Evolutionary conservation across 208 protist species (phyloP), one percentile per base, ranked within the genome.

Genomic region (Leptomonas pyrrhocoris): DNA sequence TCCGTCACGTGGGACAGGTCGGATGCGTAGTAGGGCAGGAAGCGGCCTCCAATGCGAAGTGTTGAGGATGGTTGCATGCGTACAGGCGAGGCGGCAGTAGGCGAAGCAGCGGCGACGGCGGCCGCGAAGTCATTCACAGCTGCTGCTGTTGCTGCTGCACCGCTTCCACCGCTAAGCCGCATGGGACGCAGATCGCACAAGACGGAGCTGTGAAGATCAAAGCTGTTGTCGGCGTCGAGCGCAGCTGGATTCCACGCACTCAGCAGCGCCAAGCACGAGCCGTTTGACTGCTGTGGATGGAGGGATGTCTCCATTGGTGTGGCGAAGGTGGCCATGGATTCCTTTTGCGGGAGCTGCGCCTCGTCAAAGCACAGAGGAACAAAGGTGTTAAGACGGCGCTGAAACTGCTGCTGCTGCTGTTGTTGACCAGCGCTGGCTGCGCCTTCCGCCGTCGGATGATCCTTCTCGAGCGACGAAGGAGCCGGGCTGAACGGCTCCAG

Each of bases 111-210:
- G 3, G 50, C 23, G 18, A 67, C 72, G 23, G 64, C 72, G 0
- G 49, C 6, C 0, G 38, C 51, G 21, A 77, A 68, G 50, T 77
- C 72, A 31, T 50, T 68, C 15, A 49, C 64, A 19, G 72, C 64
- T 2, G 34, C n/a, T 40, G 43, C 5, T 19, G 19, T 40, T 31
- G 48, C 61, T 63, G 49, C 46, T 12, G n/a, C 15, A 34, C 31
- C 27, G 31, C 53, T 30, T 0, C 34, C 53, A 2, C 38, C 65
- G 45, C 63, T 67, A 9, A 77, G 72, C 28, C 64, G 58, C 56
- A 62, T 16, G 6, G 64, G 61, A 5, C 72, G 55, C 19, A 36
- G 31, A 4, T 77, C 72, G n/a, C 46, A 38, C 23, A 51, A 28
- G 12, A 43, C 25, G 13, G 42, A 66, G 50, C 58, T 67, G 42